These are phyloP conservation scores for Hypoxylon sp. DNA, from an alignment of 2,329 filamentous ascomycete genomes.

Conservation along the genomic window DNA sequence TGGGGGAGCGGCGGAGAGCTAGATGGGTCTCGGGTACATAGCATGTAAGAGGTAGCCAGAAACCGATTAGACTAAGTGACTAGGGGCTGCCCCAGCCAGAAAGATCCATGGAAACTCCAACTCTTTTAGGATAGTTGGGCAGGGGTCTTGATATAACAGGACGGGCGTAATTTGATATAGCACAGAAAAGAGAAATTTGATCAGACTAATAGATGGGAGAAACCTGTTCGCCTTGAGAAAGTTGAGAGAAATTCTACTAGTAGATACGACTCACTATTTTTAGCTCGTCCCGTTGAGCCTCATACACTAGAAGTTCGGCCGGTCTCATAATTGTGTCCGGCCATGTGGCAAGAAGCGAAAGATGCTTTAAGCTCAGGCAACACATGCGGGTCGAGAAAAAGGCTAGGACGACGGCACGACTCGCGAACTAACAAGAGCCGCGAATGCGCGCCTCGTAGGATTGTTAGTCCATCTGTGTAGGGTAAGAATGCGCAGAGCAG, in stretches of 20 bases:
- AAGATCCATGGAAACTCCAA: constrained; percentile 49
- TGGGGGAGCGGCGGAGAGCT: constrained; percentile 52
- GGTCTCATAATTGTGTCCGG: constrained; percentile 56
- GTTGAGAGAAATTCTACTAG: constrained; percentile 36
- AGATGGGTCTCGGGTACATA: constrained; percentile 48
- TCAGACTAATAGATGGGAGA: constrained; percentile 35
- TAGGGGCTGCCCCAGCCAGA: constrained; percentile 53
- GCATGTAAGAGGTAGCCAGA: constrained; percentile 51
- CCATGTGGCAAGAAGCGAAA: constrained; percentile 42
- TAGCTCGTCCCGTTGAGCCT: constrained; percentile 42
- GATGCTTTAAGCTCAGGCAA: constrained; percentile 25
- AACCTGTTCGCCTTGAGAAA: constrained; percentile 37
- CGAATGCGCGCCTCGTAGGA: constrained; percentile 32
- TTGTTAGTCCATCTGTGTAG: constrained; percentile 31
- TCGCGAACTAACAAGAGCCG: constrained; percentile 38
- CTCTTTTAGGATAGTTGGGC: constrained; percentile 53
- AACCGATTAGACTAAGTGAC: constrained; percentile 50
- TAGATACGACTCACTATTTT: constrained; percentile 39
- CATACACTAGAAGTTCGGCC: constrained; percentile 51
- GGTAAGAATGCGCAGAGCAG: constrained; percentile 31
- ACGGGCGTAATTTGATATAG: constrained; percentile 53
- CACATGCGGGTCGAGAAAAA: constrained; percentile 31
- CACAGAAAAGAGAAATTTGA: constrained; percentile 45
- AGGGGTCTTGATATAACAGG: constrained; percentile 54
- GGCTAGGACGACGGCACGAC: constrained; percentile 36